These are phyloP conservation scores for Acarospora socialis DNA, from an alignment of 2,329 filamentous ascomycete genomes.

Conservation along the genomic window DNA sequence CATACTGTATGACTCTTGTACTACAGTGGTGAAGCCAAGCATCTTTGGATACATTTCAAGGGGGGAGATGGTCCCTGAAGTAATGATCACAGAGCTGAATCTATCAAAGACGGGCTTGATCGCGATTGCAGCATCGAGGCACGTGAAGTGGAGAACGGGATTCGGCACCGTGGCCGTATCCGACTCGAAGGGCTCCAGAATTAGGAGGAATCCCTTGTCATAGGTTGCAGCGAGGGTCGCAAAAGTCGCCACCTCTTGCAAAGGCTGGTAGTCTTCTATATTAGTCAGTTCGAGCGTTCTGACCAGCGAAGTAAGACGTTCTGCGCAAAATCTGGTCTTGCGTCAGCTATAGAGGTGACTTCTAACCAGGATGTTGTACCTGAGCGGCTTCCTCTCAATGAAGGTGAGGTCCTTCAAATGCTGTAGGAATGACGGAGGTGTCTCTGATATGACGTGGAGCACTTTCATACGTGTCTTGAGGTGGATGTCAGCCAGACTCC, in stretches of 20 bases:
- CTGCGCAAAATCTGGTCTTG: constrained; percentile 62
- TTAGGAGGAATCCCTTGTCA: constrained; percentile 88
- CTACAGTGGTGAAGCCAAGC: constrained; percentile 81
- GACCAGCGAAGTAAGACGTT: constrained; percentile 84
- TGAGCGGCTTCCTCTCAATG: constrained; percentile 87
- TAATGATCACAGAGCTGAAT: constrained; percentile 97
- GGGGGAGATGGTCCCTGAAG: constrained; percentile 90
- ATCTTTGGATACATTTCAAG: constrained; percentile 99
- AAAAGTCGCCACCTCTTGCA: constrained; percentile 96
- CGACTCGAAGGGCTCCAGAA: constrained; percentile 93
- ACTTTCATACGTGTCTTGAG: constrained; percentile 88
- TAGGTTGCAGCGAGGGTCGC: constrained; percentile 93
- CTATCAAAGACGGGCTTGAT: constrained; percentile 96
- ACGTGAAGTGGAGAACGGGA: constrained; percentile 92
- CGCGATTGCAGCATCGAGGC: constrained; percentile 90
- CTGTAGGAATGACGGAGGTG: constrained; percentile 79
- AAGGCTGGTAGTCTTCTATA: constrained; percentile 91
- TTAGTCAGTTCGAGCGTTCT: constrained; percentile 90
- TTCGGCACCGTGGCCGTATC: constrained; percentile 93
- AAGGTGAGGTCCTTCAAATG: constrained; percentile 94
- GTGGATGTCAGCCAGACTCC: too few species aligned
- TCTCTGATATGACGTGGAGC: constrained; percentile 92
- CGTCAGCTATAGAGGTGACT: too few species aligned
- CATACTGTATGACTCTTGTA: constrained; percentile 96
- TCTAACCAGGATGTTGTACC: too few species aligned